A percentile compares a stretch with the other conserved stretches of the same genome.
Conservation (phyloP, 2,329 filamentous ascomycete genomes). For the Talaromyces sp. region DNA sequence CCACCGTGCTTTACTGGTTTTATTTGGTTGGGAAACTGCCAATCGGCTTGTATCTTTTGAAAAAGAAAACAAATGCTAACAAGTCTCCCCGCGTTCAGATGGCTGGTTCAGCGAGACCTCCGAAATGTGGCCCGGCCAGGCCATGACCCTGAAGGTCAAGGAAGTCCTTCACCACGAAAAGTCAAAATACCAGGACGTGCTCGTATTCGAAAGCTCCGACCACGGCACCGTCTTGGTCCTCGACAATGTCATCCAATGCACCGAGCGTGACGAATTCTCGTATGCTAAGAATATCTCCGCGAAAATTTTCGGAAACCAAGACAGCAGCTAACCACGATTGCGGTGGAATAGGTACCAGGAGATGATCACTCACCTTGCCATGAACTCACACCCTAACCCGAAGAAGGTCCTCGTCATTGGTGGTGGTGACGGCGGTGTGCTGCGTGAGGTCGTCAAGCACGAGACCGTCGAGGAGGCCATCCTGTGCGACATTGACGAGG, state of each 20-base stretch:
- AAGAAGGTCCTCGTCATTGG: slow-evolving; percentile 98
- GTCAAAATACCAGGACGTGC: slow-evolving; percentile 97
- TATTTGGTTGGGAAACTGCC: background rate
- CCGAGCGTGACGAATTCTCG: slow-evolving; percentile 97
- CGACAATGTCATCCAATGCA: slow-evolving; percentile 98
- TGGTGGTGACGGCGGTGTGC: slow-evolving; percentile 92
- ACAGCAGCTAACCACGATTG: background rate
- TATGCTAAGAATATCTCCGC: slow-evolving; percentile 34
- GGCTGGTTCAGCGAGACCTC: slow-evolving; percentile 99
- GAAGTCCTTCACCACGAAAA: slow-evolving; percentile 99
- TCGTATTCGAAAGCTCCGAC: slow-evolving; percentile 97
- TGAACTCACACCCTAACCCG: slow-evolving; percentile 97
- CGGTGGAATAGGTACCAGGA: slow-evolving; percentile 72
- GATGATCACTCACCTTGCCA: slow-evolving; percentile 98
- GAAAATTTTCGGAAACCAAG: background rate
- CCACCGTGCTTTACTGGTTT: background rate
- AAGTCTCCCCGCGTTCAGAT: slow-evolving; percentile 56
- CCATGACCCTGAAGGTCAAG: slow-evolving; percentile 97
- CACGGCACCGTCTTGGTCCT: slow-evolving; percentile 94
- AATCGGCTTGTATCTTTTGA: background rate
- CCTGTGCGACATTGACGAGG: slow-evolving; percentile 98
- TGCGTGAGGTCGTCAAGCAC: slow-evolving; percentile 99
- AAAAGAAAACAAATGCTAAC: background rate
- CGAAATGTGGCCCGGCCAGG: slow-evolving; percentile 98
- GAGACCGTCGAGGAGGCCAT: slow-evolving; percentile 92